Evolutionary conservation across 106 monocot species (phyloP).

Genomic region (Iris macrosiphon): DNA sequence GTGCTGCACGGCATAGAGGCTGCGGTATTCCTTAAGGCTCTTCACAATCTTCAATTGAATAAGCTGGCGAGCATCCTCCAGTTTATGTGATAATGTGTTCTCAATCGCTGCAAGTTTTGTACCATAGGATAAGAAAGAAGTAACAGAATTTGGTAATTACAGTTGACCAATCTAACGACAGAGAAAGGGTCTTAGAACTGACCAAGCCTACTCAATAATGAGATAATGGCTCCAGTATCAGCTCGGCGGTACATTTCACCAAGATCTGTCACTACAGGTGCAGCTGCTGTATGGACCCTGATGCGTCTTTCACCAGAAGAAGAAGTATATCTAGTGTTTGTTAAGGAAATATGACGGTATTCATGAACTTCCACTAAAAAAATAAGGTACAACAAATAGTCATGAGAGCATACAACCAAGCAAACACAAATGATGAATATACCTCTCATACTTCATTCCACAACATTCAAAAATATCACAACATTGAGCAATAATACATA

Average conservation of each 20-base stretch:
- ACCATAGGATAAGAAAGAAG: too few relatives aligned
- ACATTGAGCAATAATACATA: not conserved
- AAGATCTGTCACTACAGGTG: slow-evolving; percentile 88
- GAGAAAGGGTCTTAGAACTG: slow-evolving; percentile 9
- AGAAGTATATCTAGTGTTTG: slow-evolving; percentile 70
- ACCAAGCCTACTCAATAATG: slow-evolving; percentile 76
- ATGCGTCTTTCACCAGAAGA: slow-evolving; percentile 95
- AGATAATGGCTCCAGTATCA: slow-evolving; percentile 77
- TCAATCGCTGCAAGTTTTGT: slow-evolving; percentile 67
- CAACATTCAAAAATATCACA: not conserved
- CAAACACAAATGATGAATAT: too few relatives aligned
- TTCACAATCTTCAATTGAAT: slow-evolving; percentile 78
- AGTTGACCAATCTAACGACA: too few relatives aligned
- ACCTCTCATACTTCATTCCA: too few relatives aligned
- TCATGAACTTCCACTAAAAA: not conserved
- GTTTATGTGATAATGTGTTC: slow-evolving; percentile 67
- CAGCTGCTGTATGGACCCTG: slow-evolving; percentile 89
- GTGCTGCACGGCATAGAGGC: slow-evolving; percentile 83
- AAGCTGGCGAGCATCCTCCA: slow-evolving; percentile 81
- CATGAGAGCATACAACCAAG: too few relatives aligned
- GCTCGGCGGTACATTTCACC: slow-evolving; percentile 96
- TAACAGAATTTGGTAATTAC: too few relatives aligned
- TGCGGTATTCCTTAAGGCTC: slow-evolving; percentile 91
- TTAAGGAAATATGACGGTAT: slow-evolving; percentile 36
- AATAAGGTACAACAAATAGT: too few relatives aligned